Evolutionary conservation across 192 early-diverging fungal genomes (phyloP), one percentile per base, ranked within the genome.

Genomic region (Funneliformis geosporum): DNA sequence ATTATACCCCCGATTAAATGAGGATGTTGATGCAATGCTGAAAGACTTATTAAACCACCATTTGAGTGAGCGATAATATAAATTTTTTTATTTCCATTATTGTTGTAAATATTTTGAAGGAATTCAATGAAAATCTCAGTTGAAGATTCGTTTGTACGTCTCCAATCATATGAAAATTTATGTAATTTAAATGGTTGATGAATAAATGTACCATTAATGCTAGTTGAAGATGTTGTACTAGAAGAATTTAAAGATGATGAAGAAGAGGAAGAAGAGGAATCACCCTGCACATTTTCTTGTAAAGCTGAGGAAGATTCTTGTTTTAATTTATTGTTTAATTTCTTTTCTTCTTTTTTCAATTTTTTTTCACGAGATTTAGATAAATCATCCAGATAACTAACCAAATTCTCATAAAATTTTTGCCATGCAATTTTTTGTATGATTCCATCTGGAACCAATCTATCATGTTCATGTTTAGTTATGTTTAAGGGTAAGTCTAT

Each of bases 121-220:
- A 44, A 76, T 44, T 61, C 61, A 21, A 66, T 8, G 65, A 76
- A 76, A 5, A 9, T 61, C 23, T 76, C 61, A 4, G 28, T n/a
- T 7, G 61, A 38, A 16, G 75, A 38, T 42, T 62, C 39, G 23
- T 76, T 76, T 8, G 25, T 46, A 21, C 75, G 75, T 28, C 75
- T 39, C 75, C 75, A 76, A 50, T 76, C 75, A 33, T 76, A 76
- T 18, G 38, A 23, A 65, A 76, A 76, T 66, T 25, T 76, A 65
- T 76, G 75, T 21, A 76, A 76, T 46, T 14, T 76, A 47, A 76
- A 64, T 28, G 18, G 43, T 21, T 12, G 5, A 46, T 50, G 11
- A 25, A 25, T 16, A 33, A 50, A 50, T 21, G 25, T 50, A 55
- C 21, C 62, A 27, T n/a, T 27, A 8, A 64, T 14, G 10, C 27